Percentiles rank a stretch among this genome's conserved stretches.
These are phyloP conservation scores for Aphanomyces stellatus DNA, from an alignment of 352 stramenopile species.

Conservation along the genomic window DNA sequence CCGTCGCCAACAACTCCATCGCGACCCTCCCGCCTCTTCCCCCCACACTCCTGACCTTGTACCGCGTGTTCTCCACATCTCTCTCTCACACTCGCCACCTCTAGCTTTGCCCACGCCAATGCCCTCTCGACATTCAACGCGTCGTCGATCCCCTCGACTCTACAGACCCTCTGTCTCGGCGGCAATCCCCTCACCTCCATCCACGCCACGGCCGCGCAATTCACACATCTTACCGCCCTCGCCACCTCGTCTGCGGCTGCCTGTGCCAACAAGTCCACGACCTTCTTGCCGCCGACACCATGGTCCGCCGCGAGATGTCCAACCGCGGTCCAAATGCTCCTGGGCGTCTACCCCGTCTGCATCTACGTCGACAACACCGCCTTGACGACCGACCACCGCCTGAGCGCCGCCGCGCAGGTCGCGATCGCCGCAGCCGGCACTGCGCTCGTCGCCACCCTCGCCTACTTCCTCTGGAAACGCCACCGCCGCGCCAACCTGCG, in stretches of 20 bases:
- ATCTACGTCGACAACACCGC: background rate
- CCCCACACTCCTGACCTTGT: too few relatives aligned
- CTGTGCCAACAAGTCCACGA: background rate
- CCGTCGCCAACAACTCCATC: too few relatives aligned
- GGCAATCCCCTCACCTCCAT: background rate
- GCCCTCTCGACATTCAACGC: background rate
- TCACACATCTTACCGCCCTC: background rate
- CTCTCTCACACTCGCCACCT: too few relatives aligned
- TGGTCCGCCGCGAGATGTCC: background rate
- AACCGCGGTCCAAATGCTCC: background rate
- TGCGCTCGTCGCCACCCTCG: background rate
- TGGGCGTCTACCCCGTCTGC: conserved; percentile 4
- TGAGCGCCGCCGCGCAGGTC: background rate
- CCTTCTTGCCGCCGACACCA: background rate
- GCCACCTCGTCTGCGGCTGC: background rate
- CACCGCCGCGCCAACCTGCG: background rate
- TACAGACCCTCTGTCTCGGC: background rate
- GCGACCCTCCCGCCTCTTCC: too few relatives aligned
- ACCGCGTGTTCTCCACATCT: too few relatives aligned
- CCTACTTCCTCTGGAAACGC: background rate
- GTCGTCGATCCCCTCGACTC: background rate
- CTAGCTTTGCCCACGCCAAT: background rate
- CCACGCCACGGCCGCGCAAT: background rate
- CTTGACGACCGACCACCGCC: background rate
- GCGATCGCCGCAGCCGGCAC: background rate